Conservation (phyloP, 169 alveolate species). For the Cryptosporidium tyzzeri region DNA sequence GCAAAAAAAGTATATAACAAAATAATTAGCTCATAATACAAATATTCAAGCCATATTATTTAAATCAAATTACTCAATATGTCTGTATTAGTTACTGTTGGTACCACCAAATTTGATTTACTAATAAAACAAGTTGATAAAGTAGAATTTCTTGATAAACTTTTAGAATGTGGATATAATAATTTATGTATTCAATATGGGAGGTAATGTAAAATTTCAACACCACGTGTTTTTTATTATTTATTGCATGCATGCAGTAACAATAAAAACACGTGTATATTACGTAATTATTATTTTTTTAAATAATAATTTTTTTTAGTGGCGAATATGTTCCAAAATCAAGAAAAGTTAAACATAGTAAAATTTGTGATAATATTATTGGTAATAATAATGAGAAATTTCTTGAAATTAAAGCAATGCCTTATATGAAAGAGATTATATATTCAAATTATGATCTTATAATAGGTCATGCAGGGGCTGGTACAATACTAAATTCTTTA, state of each 20-base stretch:
- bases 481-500: constrained; percentile 81
- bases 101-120: constrained; percentile 84
- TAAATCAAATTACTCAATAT: not conserved
- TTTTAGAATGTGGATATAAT: constrained; percentile 31
- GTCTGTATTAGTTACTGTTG: constrained; percentile 82
- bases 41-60: not conserved
- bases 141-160: constrained; percentile 63
- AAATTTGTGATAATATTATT: not conserved
- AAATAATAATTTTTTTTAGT: constrained; percentile 22
- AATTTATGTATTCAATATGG: constrained; percentile 65
- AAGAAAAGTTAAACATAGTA: constrained; percentile 11
- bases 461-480: constrained; percentile 86
- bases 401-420: constrained; percentile 5
- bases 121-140: constrained; percentile 80
- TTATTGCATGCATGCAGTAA: constrained; percentile 8
- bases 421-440: constrained; percentile 34
- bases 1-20: not conserved
- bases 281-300: not conserved
- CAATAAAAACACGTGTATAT: not conserved
- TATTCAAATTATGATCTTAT: constrained; percentile 77
- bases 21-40: not conserved
- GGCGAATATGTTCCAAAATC: constrained; percentile 43
- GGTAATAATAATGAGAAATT: not conserved
- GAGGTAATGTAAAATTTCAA: constrained; percentile 42
- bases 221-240: not conserved